Evolutionary conservation across 495 filamentous ascomycete genomes (phyloP), one percentile per base, ranked within the genome.

Genomic region (Aspergillus asperescens): DNA sequence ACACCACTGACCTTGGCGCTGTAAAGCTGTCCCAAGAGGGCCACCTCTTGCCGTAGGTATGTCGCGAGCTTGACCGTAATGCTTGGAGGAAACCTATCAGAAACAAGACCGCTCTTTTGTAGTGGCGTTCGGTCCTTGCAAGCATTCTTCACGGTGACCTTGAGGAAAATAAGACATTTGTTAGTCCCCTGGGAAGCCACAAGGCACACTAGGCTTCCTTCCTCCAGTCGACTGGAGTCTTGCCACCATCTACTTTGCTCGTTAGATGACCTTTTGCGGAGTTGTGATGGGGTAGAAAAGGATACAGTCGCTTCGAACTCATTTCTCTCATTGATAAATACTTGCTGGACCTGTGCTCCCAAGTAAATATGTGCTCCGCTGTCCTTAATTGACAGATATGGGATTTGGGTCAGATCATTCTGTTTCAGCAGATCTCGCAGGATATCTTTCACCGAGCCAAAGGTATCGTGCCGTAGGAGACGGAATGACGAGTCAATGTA

Each of bases 321-420:
- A 40, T 40, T 40, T 40, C 37, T 40, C 37, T 40, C 37, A 40
- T 40, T 40, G 37, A 40, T 40, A 22, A 40, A 40, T 40, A 40
- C 7, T 20, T 40, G 37, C 37, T 40, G 37, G 18, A 40, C 37
- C 37, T 40, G 37, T 40, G 37, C 37, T 22, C 37, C 37, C 37
- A 20, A 9, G 18, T 40, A 40, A 22, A 40, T 1, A 40, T 40
- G 37, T 23, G 37, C 37, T 22, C 37, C 37, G 18, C 37, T 22
- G 7, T 40, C 37, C 37, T 40, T 40, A 3, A 40, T 7, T 40
- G 37, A 40, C 16, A 12, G 37, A 23, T 40, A 40, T 5, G 37
- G 37, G 13, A 20, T 40, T 22, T 22, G 37, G 20, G 37, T 40
- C 37, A 40, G 18, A 40, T 40, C 37, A 40, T 40, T 40, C 37